Percentiles rank a stretch among this genome's conserved stretches.
phyloP scores from a whole-genome alignment of 495 filamentous ascomycete species.

The Staphylotrichum tortipilum region DNA sequence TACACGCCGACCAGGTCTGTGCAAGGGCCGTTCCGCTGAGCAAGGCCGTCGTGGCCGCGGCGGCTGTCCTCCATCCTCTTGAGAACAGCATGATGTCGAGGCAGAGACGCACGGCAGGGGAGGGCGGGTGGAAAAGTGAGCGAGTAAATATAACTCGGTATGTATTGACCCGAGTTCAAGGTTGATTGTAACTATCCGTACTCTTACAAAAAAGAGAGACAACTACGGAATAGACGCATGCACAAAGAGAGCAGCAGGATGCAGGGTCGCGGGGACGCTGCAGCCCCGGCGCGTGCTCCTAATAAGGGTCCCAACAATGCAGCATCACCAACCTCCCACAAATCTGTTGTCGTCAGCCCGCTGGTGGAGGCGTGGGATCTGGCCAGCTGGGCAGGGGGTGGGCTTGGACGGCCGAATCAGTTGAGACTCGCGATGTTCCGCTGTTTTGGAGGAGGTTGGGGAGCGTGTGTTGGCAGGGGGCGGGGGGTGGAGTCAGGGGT shows the following conservation, averaged over 20 bases:
- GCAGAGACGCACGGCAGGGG: too few species aligned
- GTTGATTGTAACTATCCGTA: too few species aligned
- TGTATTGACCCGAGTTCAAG: not conserved
- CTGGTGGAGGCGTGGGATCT: not conserved
- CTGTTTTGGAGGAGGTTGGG: slow-evolving; percentile 13
- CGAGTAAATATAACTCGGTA: too few species aligned
- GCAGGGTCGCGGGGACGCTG: not conserved
- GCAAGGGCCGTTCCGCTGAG: slow-evolving; percentile 12
- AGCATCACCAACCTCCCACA: slow-evolving; percentile 8
- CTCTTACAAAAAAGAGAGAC: too few species aligned
- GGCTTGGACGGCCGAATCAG: not conserved
- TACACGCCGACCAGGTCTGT: slow-evolving; percentile 30
- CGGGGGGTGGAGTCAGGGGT: not conserved
- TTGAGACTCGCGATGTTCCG: not conserved
- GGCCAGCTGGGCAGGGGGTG: slow-evolving; percentile 3
- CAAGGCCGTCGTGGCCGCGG: slow-evolving; percentile 4
- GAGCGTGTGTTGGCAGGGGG: too few species aligned
- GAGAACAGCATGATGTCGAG: slow-evolving; percentile 9
- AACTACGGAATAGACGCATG: too few species aligned
- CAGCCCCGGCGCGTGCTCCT: not conserved
- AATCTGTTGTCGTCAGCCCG: slow-evolving; percentile 9
- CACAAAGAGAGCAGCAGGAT: not conserved
- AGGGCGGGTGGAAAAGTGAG: too few species aligned
- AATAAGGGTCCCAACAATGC: not conserved
- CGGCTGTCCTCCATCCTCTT: slow-evolving; percentile 14